phyloP scores from a whole-genome alignment of 805 yeast genomes.

The Candida maris region DNA sequence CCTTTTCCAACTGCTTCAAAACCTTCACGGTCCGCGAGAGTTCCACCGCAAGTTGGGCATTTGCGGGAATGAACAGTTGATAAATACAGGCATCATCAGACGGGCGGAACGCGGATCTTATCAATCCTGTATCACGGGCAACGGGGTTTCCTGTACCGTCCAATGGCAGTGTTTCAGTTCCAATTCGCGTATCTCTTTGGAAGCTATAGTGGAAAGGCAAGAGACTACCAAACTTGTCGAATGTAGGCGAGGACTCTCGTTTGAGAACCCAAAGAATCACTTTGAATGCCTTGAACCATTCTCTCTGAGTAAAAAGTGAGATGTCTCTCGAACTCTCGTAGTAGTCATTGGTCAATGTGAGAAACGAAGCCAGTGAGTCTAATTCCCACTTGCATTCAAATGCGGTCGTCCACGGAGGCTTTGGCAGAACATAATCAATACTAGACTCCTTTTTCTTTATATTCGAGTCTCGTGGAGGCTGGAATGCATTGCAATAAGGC shows the following conservation, averaged over 20 bases:
- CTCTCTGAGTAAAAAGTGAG: conserved; percentile 40
- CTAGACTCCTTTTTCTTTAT: conserved; percentile 50
- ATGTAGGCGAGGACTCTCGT: conserved; percentile 62
- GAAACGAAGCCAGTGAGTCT: conserved; percentile 80
- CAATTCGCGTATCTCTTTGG: conserved; percentile 68
- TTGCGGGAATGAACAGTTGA: conserved; percentile 82
- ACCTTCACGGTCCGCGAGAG: conserved; percentile 35
- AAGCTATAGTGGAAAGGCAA: conserved; percentile 57
- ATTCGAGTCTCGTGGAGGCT: conserved; percentile 63
- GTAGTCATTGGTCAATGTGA: conserved; percentile 72
- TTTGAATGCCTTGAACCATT: conserved; percentile 60
- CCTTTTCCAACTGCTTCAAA: conserved; percentile 15
- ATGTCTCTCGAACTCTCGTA: conserved; percentile 50
- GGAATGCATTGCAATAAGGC: conserved; percentile 91
- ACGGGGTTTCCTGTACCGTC: conserved; percentile 86
- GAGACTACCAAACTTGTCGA: conserved; percentile 47
- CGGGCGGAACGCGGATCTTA: conserved; percentile 84
- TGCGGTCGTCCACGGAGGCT: conserved; percentile 65
- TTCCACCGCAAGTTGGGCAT: conserved; percentile 71
- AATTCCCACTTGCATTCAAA: conserved; percentile 90
- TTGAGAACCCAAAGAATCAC: conserved; percentile 48
- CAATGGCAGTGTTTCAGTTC: conserved; percentile 77
- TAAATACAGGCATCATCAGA: conserved; percentile 82
- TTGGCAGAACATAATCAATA: conserved; percentile 63
- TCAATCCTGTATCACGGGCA: conserved; percentile 60